Evolutionary conservation across 495 filamentous ascomycete genomes (phyloP), one percentile per base, ranked within the genome.

Genomic region (Staphylotrichum longicolle): DNA sequence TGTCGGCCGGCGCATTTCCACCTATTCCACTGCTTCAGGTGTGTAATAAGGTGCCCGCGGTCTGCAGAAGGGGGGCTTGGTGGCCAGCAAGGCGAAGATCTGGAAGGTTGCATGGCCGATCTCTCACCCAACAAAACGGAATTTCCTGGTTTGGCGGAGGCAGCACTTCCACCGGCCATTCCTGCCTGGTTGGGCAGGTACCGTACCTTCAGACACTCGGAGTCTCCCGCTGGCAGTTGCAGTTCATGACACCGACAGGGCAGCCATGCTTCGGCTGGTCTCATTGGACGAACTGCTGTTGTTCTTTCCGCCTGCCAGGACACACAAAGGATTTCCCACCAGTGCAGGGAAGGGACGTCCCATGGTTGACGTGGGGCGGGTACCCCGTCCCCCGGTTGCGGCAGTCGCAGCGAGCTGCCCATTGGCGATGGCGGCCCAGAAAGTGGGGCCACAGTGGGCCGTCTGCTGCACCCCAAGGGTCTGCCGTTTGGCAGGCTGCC

Each of bases 391-490:
- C 57, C 52, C 52, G 57, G 54, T 58, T 65, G 51, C 66, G 66
- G 66, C 66, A 68, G 53, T 65, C 63, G 54, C 57, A 58, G 20
- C 11, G 9, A 33, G 35, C 3, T 37, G 11, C n/a, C 57, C 32
- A 54, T 57, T 66, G 50, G 58, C 20, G 30, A 32, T 12, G 33
- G 20, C 4, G 6, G 2, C 12, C 12, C 9, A 3, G n/a, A 34
- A 11, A 7, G 35, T 41, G 56, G 56, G 27, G 32, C 30, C 2
- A 4, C 3, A 2, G 14, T 12, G 41, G 33, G n/a, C 2, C 46
- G 4, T 32, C 4, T 32, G 7, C 46, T 9, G 8, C 12, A 37
- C 7, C 47, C 20, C 27, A 49, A 30, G 33, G 5, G 47, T 49
- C 47, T 32, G 49, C 15, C 33, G 35, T 33, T 54, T 27, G 34